These are phyloP conservation scores for Ulota crispa DNA, from an alignment of 225 moss, liverwort and hornwort species.

Conservation along the genomic window DNA sequence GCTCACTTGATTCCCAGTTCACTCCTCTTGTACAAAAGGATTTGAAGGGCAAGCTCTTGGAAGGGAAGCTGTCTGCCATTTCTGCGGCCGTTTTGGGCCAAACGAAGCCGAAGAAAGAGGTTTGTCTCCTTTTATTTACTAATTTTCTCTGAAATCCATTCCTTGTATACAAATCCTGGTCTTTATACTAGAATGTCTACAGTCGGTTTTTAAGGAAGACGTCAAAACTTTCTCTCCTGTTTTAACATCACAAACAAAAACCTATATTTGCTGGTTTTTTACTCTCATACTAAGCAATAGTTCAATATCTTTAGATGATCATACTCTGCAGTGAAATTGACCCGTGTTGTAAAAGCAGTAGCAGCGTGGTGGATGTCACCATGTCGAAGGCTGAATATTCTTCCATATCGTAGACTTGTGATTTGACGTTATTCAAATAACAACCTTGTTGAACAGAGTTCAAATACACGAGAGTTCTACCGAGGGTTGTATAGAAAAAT, in stretches of 20 bases:
- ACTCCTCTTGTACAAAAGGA: conserved; percentile 98
- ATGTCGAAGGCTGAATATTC: not conserved
- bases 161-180: not conserved
- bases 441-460: not conserved
- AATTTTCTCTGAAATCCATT: not conserved
- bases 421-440: not conserved
- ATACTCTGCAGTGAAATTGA: not conserved
- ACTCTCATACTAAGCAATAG: not conserved
- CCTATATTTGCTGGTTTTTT: too few species aligned
- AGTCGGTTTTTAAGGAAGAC: not conserved
- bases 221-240: not conserved
- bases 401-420: too few species aligned
- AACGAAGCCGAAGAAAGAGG: conserved; percentile 71
- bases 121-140: conserved; percentile 2
- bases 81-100: conserved; percentile 75
- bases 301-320: not conserved
- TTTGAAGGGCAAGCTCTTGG: conserved; percentile 88
- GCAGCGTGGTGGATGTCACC: not conserved
- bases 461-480: not conserved
- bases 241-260: not conserved
- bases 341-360: not conserved
- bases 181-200: too few species aligned
- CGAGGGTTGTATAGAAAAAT: not conserved
- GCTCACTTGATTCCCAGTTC: conserved; percentile 88
- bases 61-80: conserved; percentile 95